Base-by-base conservation (phyloP, 331 rosid species). In the Telfairia occidentalis region DNA sequence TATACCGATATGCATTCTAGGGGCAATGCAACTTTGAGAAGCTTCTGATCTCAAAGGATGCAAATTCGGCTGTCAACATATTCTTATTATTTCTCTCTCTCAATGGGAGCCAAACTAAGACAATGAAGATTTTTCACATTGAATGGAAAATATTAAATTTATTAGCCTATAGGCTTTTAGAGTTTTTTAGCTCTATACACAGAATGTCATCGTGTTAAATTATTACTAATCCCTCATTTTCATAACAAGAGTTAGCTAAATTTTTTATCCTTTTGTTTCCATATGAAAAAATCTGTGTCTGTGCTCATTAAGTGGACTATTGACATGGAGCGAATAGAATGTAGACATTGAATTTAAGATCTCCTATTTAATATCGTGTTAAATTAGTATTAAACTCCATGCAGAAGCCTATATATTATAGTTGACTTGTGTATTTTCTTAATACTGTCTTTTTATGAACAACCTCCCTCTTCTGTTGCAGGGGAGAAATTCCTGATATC, bases 1-100 rank as follows among this genome's bases (percentile, higher is more conserved):
- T 94, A 57, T 94, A 89, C 77, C 85, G 96, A 46, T 86, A 88
- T 71, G 96, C 96, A 45, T 91, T 94, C 81, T 94, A 78, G 15
- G 3, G 57, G n/a, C 23, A 7, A 67, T 15, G 26, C 3, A 0
- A 45, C 55, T 26, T 69, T 2, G 16, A 43, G 57, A 69, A 42
- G 55, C 29, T 13, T 69, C 2, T 70, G 57, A 28, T 69, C 50
- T 69, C 11, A 18, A 69, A 24, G 19, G 50, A 43, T 69, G 55
- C 74, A 23, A 13, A 43, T 46, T 70, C 16, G 28, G 26, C 26
- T 15, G 16, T 7, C 53, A 15, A 15, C 9, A 23, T 11, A 66
- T 45, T 45, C 75, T 70, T 43, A 70, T 70, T 70, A 8, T 26
- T 30, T 37, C 0, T 30, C 72, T 67, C 38, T 28, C 75, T 26